Conservation (phyloP, 2,329 filamentous ascomycete genomes). For the Coniochaeta prunicola region DNA sequence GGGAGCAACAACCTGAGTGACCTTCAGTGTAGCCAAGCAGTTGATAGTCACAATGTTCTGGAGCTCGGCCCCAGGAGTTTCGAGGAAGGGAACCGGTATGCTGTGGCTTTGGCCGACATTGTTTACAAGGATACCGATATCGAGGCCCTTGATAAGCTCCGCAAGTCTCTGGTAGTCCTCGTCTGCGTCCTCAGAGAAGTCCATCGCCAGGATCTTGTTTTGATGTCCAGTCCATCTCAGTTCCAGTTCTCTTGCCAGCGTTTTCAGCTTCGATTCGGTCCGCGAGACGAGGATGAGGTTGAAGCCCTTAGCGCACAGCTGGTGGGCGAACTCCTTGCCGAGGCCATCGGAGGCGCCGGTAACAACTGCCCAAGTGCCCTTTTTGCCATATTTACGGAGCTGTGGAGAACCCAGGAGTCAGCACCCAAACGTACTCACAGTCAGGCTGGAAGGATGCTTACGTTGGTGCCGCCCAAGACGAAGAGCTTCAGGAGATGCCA, state of each 20-base stretch:
- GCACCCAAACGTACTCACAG: no score
- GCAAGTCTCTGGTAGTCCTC: conserved; percentile 71
- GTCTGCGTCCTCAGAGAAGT: conserved; percentile 75
- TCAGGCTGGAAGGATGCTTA: conserved; percentile 25
- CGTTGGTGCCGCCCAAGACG: conserved; percentile 56
- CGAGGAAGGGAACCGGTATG: conserved; percentile 83
- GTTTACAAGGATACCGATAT: conserved; percentile 86
- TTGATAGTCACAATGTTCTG: conserved; percentile 92
- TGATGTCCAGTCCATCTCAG: conserved; percentile 57
- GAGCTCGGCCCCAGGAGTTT: conserved; percentile 74
- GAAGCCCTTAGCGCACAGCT: conserved; percentile 87
- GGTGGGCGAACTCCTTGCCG: conserved; percentile 89
- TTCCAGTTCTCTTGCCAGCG: conserved; percentile 68
- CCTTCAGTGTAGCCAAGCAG: conserved; percentile 80
- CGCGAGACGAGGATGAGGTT: conserved; percentile 93
- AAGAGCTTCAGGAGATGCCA: conserved; percentile 61
- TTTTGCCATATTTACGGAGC: conserved; percentile 85
- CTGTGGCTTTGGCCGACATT: conserved; percentile 93
- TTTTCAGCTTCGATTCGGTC: conserved; percentile 83
- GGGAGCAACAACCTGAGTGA: conserved; percentile 78
- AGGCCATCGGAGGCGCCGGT: conserved; percentile 95
- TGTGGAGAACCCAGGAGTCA: conserved; percentile 28
- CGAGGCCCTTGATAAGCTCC: conserved; percentile 61
- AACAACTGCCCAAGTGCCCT: conserved; percentile 88
- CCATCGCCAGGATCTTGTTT: conserved; percentile 80